Conservation (phyloP, 2,329 filamentous ascomycete genomes). For the Macrophomina phaseolina region DNA sequence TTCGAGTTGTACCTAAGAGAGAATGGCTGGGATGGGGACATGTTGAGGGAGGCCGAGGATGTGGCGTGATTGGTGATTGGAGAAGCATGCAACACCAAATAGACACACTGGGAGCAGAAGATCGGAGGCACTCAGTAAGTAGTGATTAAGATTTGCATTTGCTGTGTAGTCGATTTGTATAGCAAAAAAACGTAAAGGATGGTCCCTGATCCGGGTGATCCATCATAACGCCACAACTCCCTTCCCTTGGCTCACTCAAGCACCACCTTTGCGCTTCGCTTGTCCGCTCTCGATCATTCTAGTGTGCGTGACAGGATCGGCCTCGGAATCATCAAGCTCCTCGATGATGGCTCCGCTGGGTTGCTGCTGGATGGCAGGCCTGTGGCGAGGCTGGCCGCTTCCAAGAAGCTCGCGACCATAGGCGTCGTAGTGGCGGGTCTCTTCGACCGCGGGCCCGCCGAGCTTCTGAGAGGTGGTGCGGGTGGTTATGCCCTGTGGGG, state of each 20-base stretch:
- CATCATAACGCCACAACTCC: neutral
- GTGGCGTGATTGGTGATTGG: neutral
- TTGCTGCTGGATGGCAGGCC: neutral
- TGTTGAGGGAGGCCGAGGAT: neutral
- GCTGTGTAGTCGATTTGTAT: neutral
- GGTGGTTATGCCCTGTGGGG: conserved; percentile 36
- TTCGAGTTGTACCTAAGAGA: conserved; percentile 12
- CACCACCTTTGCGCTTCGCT: conserved; percentile 41
- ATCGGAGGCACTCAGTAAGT: neutral
- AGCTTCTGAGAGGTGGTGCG: conserved; percentile 37
- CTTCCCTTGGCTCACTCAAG: conserved; percentile 28
- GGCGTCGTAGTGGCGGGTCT: conserved; percentile 38
- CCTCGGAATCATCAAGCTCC: conserved; percentile 21
- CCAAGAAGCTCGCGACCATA: conserved; percentile 37
- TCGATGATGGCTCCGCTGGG: conserved; percentile 8
- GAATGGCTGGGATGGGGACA: neutral
- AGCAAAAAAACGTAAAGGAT: neutral
- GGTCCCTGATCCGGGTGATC: neutral
- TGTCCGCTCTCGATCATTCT: conserved; percentile 31
- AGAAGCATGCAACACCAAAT: neutral
- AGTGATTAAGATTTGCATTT: neutral
- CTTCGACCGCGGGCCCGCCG: conserved; percentile 36
- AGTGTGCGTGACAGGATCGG: neutral
- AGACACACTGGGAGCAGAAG: neutral
- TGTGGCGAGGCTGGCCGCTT: conserved; percentile 12